Evolutionary conservation across 805 yeast genomes (phyloP), one percentile per base, ranked within the genome.

Genomic region (Sugiyamaella mastotermitis): DNA sequence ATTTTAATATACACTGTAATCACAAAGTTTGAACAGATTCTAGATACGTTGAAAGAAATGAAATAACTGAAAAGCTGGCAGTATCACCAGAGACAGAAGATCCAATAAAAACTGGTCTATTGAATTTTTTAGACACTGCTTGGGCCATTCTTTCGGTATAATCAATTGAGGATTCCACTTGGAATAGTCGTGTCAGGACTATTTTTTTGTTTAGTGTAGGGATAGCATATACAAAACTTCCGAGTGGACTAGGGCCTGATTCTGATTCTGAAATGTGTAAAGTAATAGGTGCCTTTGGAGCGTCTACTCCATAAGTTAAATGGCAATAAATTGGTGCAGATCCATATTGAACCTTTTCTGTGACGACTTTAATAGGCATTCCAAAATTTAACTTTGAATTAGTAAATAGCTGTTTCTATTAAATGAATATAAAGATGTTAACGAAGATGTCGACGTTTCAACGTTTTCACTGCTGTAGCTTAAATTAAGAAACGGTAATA

Each of bases 91-190:
- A 20, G n/a, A 40, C 36, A 7, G 15, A 13, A 11, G 47, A 42
- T 2, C 45, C 40, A 4, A 45, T 47, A 20, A 39, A 23, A 3
- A 39, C 46, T 9, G 51, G 51, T 2, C 47, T 31, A 6, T 23
- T 26, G 20, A 45, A 41, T 31, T 40, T 39, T 20, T 37, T 40
- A 9, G 39, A 34, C 11, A 47, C 29, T 2, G 33, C 28, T 16
- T 38, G 40, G 3, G 51, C 47, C 3, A 45, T 11, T 16, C 49
- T 34, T 22, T 47, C 47, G 6, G 49, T 43, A 8, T 29, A 25
- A 10, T 45, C 47, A 15, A 47, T 36, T 18, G 51, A 32, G 2
- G 37, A 13, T 29, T 42, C 46, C 15, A 13, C 32, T 22, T 26
- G 33, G 18, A 35, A 42, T 18, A 47, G 35, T 13, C 42, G 22